Evolutionary conservation across 768 basidiomycete genomes (phyloP).

Genomic region (Boletus rubescentipes): DNA sequence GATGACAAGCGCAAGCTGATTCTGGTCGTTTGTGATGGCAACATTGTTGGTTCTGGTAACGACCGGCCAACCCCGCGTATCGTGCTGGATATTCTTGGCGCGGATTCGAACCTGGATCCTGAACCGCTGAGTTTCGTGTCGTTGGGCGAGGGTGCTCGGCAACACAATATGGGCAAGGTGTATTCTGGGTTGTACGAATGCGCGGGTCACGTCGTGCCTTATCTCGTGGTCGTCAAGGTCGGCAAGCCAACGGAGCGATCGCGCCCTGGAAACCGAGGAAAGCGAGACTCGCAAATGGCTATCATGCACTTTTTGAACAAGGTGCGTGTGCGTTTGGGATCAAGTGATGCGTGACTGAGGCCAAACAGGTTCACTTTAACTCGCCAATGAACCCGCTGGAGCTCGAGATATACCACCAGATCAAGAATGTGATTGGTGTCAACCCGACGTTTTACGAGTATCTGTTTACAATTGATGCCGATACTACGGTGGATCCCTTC

Average conservation of each 20-base stretch:
- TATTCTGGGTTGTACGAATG: conserved; percentile 96
- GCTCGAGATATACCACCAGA: conserved; percentile 98
- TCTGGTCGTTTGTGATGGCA: conserved; percentile 69
- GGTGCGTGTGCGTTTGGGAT: conserved; percentile 39
- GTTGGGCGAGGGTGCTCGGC: conserved; percentile 91
- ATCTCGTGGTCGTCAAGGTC: conserved; percentile 87
- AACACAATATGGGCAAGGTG: conserved; percentile 98
- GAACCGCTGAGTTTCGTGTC: conserved; percentile 94
- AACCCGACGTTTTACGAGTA: conserved; percentile 99
- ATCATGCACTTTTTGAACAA: conserved; percentile 98
- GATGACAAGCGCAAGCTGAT: conserved; percentile 96
- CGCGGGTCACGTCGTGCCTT: conserved; percentile 94
- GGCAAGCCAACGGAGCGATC: conserved; percentile 94
- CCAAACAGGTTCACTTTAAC: conserved; percentile 86
- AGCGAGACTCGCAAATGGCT: conserved; percentile 96
- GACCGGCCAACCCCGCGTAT: conserved; percentile 94
- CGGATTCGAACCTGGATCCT: conserved; percentile 88
- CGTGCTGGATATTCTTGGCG: conserved; percentile 95
- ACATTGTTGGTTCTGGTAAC: conserved; percentile 96
- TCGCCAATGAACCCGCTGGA: conserved; percentile 95
- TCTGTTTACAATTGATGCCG: conserved; percentile 89
- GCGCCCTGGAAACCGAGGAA: conserved; percentile 95
- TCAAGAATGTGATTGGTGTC: conserved; percentile 99
- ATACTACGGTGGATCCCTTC: conserved; percentile 88
- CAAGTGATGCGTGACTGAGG: neutral